Evolutionary conservation across 257 asterid species (phyloP), one percentile per base, ranked within the genome.

Genomic region (Jacaranda mimosifolia): DNA sequence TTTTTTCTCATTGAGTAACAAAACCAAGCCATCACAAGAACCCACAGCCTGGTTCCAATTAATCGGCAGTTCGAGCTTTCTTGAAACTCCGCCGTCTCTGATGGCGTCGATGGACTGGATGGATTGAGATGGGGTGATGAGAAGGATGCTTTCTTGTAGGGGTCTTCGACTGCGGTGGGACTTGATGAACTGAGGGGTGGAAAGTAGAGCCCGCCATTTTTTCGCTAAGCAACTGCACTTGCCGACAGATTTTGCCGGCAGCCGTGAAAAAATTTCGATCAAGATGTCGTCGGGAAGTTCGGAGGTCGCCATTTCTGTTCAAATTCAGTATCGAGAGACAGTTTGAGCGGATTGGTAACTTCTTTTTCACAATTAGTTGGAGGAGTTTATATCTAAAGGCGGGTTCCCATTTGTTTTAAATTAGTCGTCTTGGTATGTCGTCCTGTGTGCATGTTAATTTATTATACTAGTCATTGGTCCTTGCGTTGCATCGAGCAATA

Each of bases 171-270:
- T 14, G 67, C 60, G 80, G 75, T 80, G 84, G 14, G 10, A 2
- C 45, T 62, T 67, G 62, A 65, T 63, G 73, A 77, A 81, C 13
- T 74, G n/a, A 0, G 74, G 72, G 68, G 35, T 46, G n/a, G 76
- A 72, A 49, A 83, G 45, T 7, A 46, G 6, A 8, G 11, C 3
- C 2, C 4, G 11, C 83, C 83, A 79, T 26, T 60, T 56, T 36
- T 68, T 82, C 8, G 86, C 69, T 9, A 76, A 78, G 60, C 77
- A 76, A 14, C 84, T 72, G 51, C 74, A 83, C 58, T 40, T 59
- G 42, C 80, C 87, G 3, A 79, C 60, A 63, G 84, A 67, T 48
- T 76, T 76, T 7, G 67, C 77, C 1, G 84, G 84, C 14, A 79
- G 80, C 0, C 74, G 46, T 36, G 63, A 59, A 11, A 76, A 64